phyloP scores from a whole-genome alignment of 768 basidiomycete species.

The Lactifluus subvellereus region DNA sequence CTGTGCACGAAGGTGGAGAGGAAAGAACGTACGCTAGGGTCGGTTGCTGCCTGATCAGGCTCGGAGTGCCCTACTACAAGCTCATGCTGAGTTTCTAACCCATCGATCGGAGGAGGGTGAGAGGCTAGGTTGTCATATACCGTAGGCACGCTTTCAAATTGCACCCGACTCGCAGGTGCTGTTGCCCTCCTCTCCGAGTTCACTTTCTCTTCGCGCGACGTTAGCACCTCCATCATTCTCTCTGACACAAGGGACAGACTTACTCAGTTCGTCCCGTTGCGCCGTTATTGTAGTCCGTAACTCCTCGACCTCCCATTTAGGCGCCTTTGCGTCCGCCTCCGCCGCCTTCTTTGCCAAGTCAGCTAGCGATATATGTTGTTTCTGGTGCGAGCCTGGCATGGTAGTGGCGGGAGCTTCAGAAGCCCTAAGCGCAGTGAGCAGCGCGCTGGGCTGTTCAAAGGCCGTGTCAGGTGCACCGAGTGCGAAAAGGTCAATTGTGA shows the following conservation, averaged over 20 bases:
- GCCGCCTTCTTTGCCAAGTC: slow-evolving; percentile 19
- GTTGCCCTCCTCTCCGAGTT: slow-evolving; percentile 47
- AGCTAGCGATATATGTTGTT: slow-evolving; percentile 12
- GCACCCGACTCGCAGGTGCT: slow-evolving; percentile 29
- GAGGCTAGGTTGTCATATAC: background rate
- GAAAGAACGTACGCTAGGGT: background rate
- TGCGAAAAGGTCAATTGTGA: slow-evolving; percentile 28
- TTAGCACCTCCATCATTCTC: background rate
- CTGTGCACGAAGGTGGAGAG: background rate
- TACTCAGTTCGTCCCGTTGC: slow-evolving; percentile 57
- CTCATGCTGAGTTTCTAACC: slow-evolving; percentile 32
- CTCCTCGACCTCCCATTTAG: slow-evolving; percentile 43
- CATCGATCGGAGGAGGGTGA: slow-evolving; percentile 31
- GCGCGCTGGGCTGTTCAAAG: slow-evolving; percentile 26
- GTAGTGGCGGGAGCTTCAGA: background rate
- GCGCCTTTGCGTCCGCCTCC: slow-evolving; percentile 24
- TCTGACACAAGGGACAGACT: slow-evolving; percentile 20
- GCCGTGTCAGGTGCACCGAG: slow-evolving; percentile 27
- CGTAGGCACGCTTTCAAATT: background rate
- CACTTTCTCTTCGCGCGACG: slow-evolving; percentile 12
- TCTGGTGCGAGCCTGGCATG: background rate
- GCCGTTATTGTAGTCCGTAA: slow-evolving; percentile 46
- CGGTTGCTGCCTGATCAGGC: no score
- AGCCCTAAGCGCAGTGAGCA: slow-evolving; percentile 25
- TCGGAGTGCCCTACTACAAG: background rate